Evolutionary conservation across 306 rosid species (phyloP), one percentile per base, ranked within the genome.

Genomic region (Coriaria nepalensis): DNA sequence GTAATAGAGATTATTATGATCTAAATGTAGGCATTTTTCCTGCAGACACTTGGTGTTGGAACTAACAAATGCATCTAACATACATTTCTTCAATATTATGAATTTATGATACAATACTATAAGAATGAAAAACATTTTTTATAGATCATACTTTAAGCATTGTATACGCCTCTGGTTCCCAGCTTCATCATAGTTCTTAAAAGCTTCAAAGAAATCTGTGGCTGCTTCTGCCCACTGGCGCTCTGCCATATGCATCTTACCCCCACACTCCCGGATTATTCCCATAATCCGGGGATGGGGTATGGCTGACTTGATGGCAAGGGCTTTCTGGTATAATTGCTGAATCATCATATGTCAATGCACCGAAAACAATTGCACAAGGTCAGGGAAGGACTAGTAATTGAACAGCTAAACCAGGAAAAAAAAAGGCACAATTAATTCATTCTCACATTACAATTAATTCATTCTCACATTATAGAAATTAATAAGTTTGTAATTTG

Each of bases 241-340:
- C 84, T 90, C 98, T 15, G 95, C 87, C 98, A 90, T 90, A 51
- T 90, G 94, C 98, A 90, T 90, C 72, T 90, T 90, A 44, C 98
- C 98, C 55, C 98, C 98, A 55, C 95, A 90, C 70, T 90, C 98
- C 42, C 83, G 92, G 65, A 90, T 90, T 57, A 90, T 90, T 39
- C 98, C 98, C 95, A 90, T 90, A 45, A 90, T 90, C 54, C 98
- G 74, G 47, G 98, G 98, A 85, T 90, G 95, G 65, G 95, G 98
- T 60, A 90, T 90, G 34, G 98, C 98, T 38, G 98, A 90, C 80
- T 90, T 90, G 56, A 90, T 85, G 33, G 92, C 83, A 40, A 90
- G 95, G 43, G 98, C 98, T 66, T 81, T 86, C 67, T 73, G 98
- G 78, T 90, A 90, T 68, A 90, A 85, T 81, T 90, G 95, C 95